Evolutionary conservation across 306 rosid genomes (phyloP).

Genomic region (Cucumis cinereus): DNA sequence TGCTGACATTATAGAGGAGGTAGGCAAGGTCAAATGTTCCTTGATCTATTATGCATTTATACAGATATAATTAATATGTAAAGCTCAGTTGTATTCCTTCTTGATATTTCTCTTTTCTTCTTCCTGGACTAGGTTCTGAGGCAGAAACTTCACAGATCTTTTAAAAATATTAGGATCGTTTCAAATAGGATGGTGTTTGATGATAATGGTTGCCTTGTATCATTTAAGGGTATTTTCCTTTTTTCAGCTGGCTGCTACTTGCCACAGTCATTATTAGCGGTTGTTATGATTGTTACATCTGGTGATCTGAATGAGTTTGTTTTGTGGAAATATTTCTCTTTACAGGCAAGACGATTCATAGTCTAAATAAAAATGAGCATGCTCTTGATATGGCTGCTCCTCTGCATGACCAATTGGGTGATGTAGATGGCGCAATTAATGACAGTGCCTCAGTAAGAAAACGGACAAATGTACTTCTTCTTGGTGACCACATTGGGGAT

Average conservation of each 20-base stretch:
- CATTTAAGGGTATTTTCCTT: constrained; percentile 59
- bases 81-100: not conserved
- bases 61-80: not conserved
- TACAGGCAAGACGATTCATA: constrained; percentile 82
- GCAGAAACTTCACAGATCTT: constrained; percentile 66
- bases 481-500: constrained; percentile 91
- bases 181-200: constrained; percentile 81
- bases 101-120: constrained; percentile 7
- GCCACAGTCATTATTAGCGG: not conserved
- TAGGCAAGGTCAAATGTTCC: constrained; percentile 16
- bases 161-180: constrained; percentile 69
- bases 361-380: constrained; percentile 86
- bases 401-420: constrained; percentile 61
- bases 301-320: not conserved
- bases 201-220: constrained; percentile 41
- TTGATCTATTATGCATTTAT: constrained; percentile 1
- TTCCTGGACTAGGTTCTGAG: constrained; percentile 51
- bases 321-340: not conserved
- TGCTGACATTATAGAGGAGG: constrained; percentile 95
- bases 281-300: not conserved
- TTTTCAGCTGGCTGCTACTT: not conserved
- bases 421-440: constrained; percentile 27
- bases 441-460: constrained; percentile 48
- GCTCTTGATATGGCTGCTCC: constrained; percentile 94
- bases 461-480: constrained; percentile 81